Evolutionary conservation across 768 basidiomycete species (phyloP).

Genomic region (Pleurotus cornucopiae): DNA sequence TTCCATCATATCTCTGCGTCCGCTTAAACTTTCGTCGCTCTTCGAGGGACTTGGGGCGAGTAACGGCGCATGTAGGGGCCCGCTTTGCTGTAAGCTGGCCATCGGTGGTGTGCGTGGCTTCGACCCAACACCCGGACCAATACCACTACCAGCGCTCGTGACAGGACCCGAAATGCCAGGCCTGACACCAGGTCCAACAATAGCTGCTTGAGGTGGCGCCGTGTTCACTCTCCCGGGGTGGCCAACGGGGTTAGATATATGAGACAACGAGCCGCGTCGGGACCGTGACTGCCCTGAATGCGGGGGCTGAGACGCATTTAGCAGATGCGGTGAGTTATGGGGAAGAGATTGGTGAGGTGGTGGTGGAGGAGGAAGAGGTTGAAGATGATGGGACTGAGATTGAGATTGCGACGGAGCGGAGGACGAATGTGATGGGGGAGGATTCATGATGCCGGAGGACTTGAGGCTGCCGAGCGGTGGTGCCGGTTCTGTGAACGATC

Average conservation of each 20-base stretch:
- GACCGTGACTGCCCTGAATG: neutral
- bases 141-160: no score
- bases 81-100: slow-evolving; percentile 4
- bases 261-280: slow-evolving; percentile 5
- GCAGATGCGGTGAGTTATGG: neutral
- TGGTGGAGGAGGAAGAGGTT: neutral
- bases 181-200: slow-evolving; percentile 2
- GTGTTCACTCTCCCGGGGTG: slow-evolving; percentile 5
- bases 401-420: neutral
- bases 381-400: slow-evolving; percentile 1
- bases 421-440: slow-evolving; percentile 4
- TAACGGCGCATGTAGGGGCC: slow-evolving; percentile 13
- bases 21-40: neutral
- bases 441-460: slow-evolving; percentile 1
- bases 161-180: neutral
- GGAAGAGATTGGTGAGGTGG: neutral
- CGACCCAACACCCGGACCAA: no score
- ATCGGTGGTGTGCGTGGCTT: slow-evolving; percentile 1
- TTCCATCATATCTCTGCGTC: slow-evolving; percentile 3
- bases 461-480: slow-evolving; percentile 7
- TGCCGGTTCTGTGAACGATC: slow-evolving; percentile 5
- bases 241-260: neutral
- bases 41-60: slow-evolving; percentile 18
- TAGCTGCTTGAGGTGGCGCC: neutral
- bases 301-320: neutral